Evolutionary conservation across 2,329 filamentous ascomycete species (phyloP), one percentile per base, ranked within the genome.

Genomic region (Penicillium capsulatum): DNA sequence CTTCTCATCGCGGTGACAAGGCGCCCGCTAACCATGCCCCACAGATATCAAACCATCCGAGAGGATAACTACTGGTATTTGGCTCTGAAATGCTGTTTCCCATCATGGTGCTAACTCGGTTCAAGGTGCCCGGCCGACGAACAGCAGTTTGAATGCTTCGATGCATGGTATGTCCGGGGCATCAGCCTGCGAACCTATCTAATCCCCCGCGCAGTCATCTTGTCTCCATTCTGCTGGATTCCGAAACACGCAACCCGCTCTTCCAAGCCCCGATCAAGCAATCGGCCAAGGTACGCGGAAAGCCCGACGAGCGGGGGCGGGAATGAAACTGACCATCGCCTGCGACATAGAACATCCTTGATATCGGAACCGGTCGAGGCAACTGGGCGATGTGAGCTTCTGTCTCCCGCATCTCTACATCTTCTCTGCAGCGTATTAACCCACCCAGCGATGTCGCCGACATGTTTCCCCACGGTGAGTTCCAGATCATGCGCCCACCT

Each of bases 121-220:
- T 11, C 2, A 17, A 41, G 38, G 38, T 32, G 22, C 17, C 39
- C 39, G 3, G 29, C 39, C 17, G 35, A 38, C 26, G 40, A 42
- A 13, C 35, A 38, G 8, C 40, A 42, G 14, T 42, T 42, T 20
- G 34, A 42, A 17, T 22, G 27, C 9, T 31, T 24, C 6, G 39
- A 42, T 17, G 26, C 29, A 17, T 22, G 39, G 34, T 34, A 33
- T n/a, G 30, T 19, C n/a, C n/a, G n/a, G n/a, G n/a, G n/a, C n/a
- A n/a, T n/a, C n/a, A n/a, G n/a, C n/a, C n/a, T n/a, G n/a, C n/a
- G n/a, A n/a, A 24, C 13, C 2, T 10, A 15, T 27, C 38, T 24
- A 26, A 31, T 16, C 7, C 6, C 7, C 9, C n/a, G n/a, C 17
- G 24, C 13, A 43, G 36, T 11, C 40, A 43, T 15, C 19, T 39